These are phyloP conservation scores for Mortierella sp. DNA, from an alignment of 371 early-diverging fungal species.

Conservation along the genomic window DNA sequence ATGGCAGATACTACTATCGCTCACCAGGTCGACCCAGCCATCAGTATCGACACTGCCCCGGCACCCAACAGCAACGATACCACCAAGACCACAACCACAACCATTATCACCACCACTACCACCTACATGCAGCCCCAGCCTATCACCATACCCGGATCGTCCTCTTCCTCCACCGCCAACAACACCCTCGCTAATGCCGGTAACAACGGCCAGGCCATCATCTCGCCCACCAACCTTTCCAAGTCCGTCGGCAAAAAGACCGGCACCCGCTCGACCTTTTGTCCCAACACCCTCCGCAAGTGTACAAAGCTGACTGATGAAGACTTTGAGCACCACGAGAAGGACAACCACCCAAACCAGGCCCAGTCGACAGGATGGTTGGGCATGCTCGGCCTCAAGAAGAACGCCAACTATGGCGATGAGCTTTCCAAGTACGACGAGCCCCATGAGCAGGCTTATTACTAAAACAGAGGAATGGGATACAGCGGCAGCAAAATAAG, in stretches of 20 bases:
- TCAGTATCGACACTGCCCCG: constrained; percentile 6
- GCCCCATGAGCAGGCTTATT: constrained; percentile 37
- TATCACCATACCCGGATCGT: constrained; percentile 6
- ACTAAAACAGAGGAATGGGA: constrained; percentile 13
- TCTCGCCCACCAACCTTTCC: constrained; percentile 29
- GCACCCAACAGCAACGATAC: neutral
- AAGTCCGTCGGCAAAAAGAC: constrained; percentile 34
- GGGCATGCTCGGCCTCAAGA: constrained; percentile 35
- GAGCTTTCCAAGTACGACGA: constrained; percentile 16
- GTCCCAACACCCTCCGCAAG: constrained; percentile 34
- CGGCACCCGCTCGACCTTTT: constrained; percentile 55
- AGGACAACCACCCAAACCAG: neutral
- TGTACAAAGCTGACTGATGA: constrained; percentile 38
- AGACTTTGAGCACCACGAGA: constrained; percentile 28
- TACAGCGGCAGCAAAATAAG: neutral
- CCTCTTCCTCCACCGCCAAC: no score
- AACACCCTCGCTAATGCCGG: neutral
- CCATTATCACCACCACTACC: neutral
- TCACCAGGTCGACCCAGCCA: constrained; percentile 14
- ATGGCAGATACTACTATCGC: constrained; percentile 28
- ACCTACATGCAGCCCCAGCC: constrained; percentile 12
- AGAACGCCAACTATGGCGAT: constrained; percentile 35
- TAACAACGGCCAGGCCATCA: constrained; percentile 1
- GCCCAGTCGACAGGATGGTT: constrained; percentile 37
- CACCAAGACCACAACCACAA: neutral